Base-by-base conservation (phyloP, 257 asterid species). In the Plantago major region DNA sequence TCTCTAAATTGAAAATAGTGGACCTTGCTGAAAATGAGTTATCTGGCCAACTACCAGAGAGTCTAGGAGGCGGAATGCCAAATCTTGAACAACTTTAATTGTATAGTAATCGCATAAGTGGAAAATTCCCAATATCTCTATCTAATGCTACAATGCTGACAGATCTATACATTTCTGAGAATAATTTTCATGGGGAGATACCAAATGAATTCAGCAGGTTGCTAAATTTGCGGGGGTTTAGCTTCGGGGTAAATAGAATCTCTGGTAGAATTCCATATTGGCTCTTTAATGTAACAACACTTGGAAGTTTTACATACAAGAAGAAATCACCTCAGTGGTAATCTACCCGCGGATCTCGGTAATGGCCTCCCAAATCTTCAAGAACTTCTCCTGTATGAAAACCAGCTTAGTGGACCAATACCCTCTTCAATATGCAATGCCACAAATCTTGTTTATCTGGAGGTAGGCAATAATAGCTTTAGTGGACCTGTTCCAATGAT, bases 371-470 rank as follows among this genome's bases (percentile, higher is more conserved):
- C 84, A 11, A 78, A 78, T 67, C 80, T 78, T 61, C 43, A 2
- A n/a, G 69, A 78, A 37, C 64, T 78, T 58, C 72, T 68, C 49
- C 60, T 78, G 61, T 71, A 81, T 15, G 76, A 75, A 49, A 78
- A 78, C 58, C 74, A 18, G 65, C 71, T 74, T 53, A 62, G 63
- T 62, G 84, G 81, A 63, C 62, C 62, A 50, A 45, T 74, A 52
- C 75, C 83, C 43, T 14, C 82, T 22, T 37, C 76, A 19, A 75
- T 71, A 67, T 62, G 74, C 16, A 75, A 75, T 65, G 81, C 81
- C 40, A 59, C 81, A 44, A 65, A 68, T 49, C 63, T 78, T 22
- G 33, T 19, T 11, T 12, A 1, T 45, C 71, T 74, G 4, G 83
- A 74, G 66, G 71, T 62, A 16, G 19, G 75, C 10, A 74, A 78